Base-by-base conservation (phyloP, 345 rosid genomes). In the Kandelia obovata region DNA sequence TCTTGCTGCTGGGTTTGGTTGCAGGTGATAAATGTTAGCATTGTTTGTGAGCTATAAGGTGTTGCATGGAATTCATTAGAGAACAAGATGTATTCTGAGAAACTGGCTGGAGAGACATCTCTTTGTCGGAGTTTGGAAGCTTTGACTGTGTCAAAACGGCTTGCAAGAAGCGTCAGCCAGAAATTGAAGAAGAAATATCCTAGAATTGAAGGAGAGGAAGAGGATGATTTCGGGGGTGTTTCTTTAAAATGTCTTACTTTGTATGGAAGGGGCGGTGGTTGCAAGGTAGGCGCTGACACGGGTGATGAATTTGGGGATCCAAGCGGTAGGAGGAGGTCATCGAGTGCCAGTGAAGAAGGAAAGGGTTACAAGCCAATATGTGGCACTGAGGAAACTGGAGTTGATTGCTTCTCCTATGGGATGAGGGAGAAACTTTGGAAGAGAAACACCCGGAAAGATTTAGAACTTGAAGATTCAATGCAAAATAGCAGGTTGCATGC, bases 221-320 rank as follows among this genome's bases (percentile, higher is more conserved):
- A 81, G 56, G 93, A 73, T 59, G 68, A 66, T 66, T 69, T 69
- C n/a, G 82, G 64, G 19, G 86, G 98, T 61, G 77, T 90, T 68
- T 85, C 88, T 0, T 51, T 87, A 62, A 89, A 85, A 71, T 92
- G 96, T 77, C 88, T 95, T 59, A 78, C 87, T 62, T 66, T 94
- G 19, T 82, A 89, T 66, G 87, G 90, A 8, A 83, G 93, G 64
- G 92, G 91, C 4, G 95, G 92, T 37, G 99, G 96, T 21, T 95
- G 99, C 86, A 95, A 84, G 83, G 97, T 95, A n/a, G 90, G 92
- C 21, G 96, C 97, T 53, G 97, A 91, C 53, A 91, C 87, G 0
- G 72, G 93, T 20, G 99, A 87, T 31, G 97, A 88, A 64, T 87
- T 74, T 59, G 96, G 89, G 67, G 96, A 94, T 83, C 86, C 85